Percentiles rank a stretch among this genome's conserved stretches.
These are phyloP conservation scores for Pythium sukuiense DNA, from an alignment of 352 stramenopile genomes.

Conservation along the genomic window DNA sequence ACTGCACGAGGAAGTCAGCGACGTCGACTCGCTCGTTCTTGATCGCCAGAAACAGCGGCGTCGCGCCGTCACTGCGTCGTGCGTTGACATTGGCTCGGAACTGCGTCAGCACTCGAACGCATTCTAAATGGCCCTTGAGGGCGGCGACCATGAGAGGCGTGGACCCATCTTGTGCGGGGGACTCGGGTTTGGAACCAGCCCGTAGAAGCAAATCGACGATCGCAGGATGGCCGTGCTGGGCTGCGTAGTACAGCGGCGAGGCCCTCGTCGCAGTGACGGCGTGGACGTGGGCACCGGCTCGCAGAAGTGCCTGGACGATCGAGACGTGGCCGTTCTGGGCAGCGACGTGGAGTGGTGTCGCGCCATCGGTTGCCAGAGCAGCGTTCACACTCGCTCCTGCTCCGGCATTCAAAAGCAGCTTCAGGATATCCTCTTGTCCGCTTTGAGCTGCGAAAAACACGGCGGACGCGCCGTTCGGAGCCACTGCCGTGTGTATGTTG, in stretches of 20 bases:
- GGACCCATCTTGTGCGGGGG: slow-evolving; percentile 7
- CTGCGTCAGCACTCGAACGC: slow-evolving; percentile 7
- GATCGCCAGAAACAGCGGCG: slow-evolving; percentile 80
- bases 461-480: slow-evolving; percentile 64
- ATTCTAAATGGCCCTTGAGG: slow-evolving; percentile 12
- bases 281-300: slow-evolving; percentile 14
- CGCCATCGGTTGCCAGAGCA: slow-evolving; percentile 6
- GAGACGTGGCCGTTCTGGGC: slow-evolving; percentile 66
- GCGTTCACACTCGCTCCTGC: slow-evolving; percentile 8
- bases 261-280: slow-evolving; percentile 36
- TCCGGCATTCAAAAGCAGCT: slow-evolving; percentile 20
- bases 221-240: slow-evolving; percentile 9
- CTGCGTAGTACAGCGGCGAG: slow-evolving; percentile 23
- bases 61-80: slow-evolving; percentile 64
- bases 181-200: slow-evolving; percentile 7
- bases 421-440: slow-evolving; percentile 48
- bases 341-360: slow-evolving; percentile 34
- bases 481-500: slow-evolving; percentile 55
- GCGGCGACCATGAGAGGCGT: slow-evolving; percentile 12
- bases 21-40: slow-evolving; percentile 81
- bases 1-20: slow-evolving; percentile 48
- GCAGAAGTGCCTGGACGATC: slow-evolving; percentile 17
- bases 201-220: slow-evolving; percentile 33
- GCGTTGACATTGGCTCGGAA: slow-evolving; percentile 16
- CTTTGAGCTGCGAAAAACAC: slow-evolving; percentile 90